Evolutionary conservation across 208 protist species (phyloP), one percentile per base, ranked within the genome.

Genomic region (Polymyxa betae): DNA sequence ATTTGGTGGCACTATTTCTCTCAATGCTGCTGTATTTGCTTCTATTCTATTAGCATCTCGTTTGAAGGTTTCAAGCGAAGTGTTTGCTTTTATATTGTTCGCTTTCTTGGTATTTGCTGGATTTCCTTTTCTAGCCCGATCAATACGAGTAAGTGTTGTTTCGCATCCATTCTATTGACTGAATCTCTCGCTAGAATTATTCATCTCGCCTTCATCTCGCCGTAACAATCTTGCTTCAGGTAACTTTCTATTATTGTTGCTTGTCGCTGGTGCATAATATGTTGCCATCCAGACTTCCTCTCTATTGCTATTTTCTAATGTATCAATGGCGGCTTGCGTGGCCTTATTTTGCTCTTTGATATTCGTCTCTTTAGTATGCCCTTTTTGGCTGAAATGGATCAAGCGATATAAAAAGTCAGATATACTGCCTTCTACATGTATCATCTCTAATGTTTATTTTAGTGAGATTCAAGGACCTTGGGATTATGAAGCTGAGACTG

Each of bases 401-500:
- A 66, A 66, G 54, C 54, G 54, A 29, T 66, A 66, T 29, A 66
- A 66, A 29, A 66, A 66, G 54, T 66, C 16, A 16, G 54, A 66
- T 32, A 16, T 16, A 32, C 54, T 66, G 16, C 54, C 20, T 66
- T 66, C 54, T 16, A 16, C 54, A 16, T 16, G 29, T 32, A 66
- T 29, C 54, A 32, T 16, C 54, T 16, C 29, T 66, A 29, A 16
- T 66, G 54, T 32, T 66, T 66, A 29, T 66, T 66, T 16, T 66
- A 66, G 54, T 29, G 54, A 66, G 54, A 66, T 66, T 32, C 54
- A 66, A 66, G 54, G 54, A 16, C 54, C 54, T 32, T 66, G 54
- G 54, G 54, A 66, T 66, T 66, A 66, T 29, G 54, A 66, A 32
- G 54, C 54, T 66, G 54, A 66, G 54, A 66, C n/a, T n/a, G n/a